Evolutionary conservation across 148 eudicot genomes (phyloP).

Genomic region (Rhododendron williamsianum): DNA sequence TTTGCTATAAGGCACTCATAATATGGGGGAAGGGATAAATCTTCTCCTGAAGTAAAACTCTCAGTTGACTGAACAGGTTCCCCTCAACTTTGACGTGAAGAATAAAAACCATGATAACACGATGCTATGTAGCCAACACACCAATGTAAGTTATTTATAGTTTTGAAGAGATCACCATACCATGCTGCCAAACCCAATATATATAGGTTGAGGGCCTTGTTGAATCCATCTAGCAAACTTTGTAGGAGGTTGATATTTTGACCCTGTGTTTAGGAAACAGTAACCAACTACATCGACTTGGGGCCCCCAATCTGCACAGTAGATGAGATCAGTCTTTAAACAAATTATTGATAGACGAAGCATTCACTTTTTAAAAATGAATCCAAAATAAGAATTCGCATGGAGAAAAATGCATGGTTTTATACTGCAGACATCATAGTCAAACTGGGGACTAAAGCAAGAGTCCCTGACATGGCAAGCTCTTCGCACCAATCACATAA

Average conservation of each 20-base stretch:
- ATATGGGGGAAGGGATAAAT: neutral
- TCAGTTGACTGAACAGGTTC: neutral
- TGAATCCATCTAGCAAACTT: constrained; percentile 69
- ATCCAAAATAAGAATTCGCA: neutral
- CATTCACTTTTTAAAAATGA: neutral
- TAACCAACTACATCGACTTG: constrained; percentile 91
- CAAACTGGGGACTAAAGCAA: neutral
- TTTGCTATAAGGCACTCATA: neutral
- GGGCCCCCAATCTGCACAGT: constrained; percentile 83
- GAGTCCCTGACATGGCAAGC: too few relatives aligned
- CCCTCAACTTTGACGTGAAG: neutral
- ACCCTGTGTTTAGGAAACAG: constrained; percentile 80
- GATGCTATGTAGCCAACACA: neutral
- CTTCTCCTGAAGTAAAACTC: neutral
- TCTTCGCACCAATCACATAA: neutral
- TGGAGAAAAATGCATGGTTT: neutral
- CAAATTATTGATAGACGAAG: neutral
- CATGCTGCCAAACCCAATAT: constrained; percentile 99
- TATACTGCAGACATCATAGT: neutral
- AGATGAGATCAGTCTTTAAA: constrained; percentile 6
- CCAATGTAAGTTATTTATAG: neutral
- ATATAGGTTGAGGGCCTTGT: constrained; percentile 73
- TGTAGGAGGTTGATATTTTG: constrained; percentile 65
- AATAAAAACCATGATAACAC: neutral
- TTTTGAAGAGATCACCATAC: constrained; percentile 30